phyloP scores from a whole-genome alignment of 345 rosid genomes.

The Salix dunnii region DNA sequence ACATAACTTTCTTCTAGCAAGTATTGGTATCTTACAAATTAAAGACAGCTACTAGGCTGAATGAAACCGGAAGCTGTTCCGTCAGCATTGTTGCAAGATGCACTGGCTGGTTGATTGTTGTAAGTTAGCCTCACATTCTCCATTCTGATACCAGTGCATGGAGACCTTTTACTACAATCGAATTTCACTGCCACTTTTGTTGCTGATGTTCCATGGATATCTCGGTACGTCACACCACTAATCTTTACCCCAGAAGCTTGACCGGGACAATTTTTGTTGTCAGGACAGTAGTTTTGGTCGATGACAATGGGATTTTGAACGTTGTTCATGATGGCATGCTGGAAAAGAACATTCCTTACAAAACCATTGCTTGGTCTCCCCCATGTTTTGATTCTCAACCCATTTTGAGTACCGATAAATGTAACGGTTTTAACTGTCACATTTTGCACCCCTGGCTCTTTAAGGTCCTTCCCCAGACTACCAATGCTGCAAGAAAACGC shows the following conservation, averaged over 20 bases:
- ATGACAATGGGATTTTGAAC: constrained; percentile 62
- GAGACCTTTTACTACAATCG: constrained; percentile 49
- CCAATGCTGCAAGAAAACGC: constrained; percentile 32
- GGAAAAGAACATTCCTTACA: constrained; percentile 51
- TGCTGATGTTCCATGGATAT: constrained; percentile 63
- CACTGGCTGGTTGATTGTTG: constrained; percentile 38
- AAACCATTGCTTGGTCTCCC: constrained; percentile 54
- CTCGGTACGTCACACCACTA: constrained; percentile 47
- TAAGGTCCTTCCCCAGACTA: constrained; percentile 30
- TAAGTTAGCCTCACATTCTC: constrained; percentile 48
- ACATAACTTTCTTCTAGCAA: not conserved
- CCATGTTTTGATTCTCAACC: constrained; percentile 74
- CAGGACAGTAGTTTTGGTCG: constrained; percentile 65
- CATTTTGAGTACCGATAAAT: constrained; percentile 43
- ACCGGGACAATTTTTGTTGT: constrained; percentile 41
- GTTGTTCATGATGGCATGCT: constrained; percentile 42
- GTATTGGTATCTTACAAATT: not conserved
- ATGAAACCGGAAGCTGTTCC: constrained; percentile 43
- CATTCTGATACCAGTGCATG: constrained; percentile 48
- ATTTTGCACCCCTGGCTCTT: constrained; percentile 44
- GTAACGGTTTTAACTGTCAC: constrained; percentile 42
- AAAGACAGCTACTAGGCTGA: constrained; percentile 32
- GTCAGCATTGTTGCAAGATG: constrained; percentile 53
- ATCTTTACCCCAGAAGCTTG: constrained; percentile 58
- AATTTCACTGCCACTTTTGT: constrained; percentile 57